These are phyloP conservation scores for Colletotrichum sp. DNA, from an alignment of 2,329 filamentous ascomycete species.

Conservation along the genomic window DNA sequence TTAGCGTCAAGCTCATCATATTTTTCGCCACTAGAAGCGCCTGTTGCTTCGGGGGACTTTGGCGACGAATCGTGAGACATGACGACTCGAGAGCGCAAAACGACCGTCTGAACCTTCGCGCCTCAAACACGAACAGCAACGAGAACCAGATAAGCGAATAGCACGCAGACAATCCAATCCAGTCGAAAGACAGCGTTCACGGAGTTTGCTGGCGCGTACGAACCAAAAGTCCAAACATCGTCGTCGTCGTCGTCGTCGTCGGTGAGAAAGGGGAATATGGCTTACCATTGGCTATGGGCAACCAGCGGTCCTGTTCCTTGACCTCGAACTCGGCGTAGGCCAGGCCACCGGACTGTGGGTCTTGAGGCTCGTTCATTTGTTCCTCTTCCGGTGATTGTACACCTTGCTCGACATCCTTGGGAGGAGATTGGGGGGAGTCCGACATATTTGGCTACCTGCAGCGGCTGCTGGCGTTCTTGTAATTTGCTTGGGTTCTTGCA, in stretches of 20 bases:
- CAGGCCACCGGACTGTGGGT: slow-evolving; percentile 77
- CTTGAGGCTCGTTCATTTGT: slow-evolving; percentile 88
- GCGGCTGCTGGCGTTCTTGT: slow-evolving; percentile 67
- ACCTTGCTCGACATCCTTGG: slow-evolving; percentile 93
- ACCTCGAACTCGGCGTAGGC: slow-evolving; percentile 90
- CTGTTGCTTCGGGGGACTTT: slow-evolving; percentile 53
- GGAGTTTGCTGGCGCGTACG: slow-evolving; percentile 17
- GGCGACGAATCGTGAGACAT: slow-evolving; percentile 67
- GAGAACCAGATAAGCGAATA: background rate
- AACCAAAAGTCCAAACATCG: slow-evolving; percentile 53
- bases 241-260: background rate
- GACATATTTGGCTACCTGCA: slow-evolving; percentile 89
- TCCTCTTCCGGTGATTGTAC: slow-evolving; percentile 94
- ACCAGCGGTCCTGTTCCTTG: slow-evolving; percentile 99
- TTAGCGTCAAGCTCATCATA: slow-evolving; percentile 79
- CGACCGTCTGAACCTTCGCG: background rate
- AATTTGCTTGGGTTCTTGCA: slow-evolving; percentile 59
- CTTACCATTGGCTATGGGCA: slow-evolving; percentile 99
- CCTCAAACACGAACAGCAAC: slow-evolving; percentile 5
- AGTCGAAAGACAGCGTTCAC: slow-evolving; percentile 5
- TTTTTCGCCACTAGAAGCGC: slow-evolving; percentile 53
- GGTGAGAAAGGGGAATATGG: slow-evolving; percentile 43
- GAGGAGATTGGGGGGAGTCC: slow-evolving; percentile 82
- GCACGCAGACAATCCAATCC: background rate
- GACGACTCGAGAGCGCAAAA: slow-evolving; percentile 32